Conservation (phyloP, 176 grass and related monocot species). For the Aegilops tauschii region DNA sequence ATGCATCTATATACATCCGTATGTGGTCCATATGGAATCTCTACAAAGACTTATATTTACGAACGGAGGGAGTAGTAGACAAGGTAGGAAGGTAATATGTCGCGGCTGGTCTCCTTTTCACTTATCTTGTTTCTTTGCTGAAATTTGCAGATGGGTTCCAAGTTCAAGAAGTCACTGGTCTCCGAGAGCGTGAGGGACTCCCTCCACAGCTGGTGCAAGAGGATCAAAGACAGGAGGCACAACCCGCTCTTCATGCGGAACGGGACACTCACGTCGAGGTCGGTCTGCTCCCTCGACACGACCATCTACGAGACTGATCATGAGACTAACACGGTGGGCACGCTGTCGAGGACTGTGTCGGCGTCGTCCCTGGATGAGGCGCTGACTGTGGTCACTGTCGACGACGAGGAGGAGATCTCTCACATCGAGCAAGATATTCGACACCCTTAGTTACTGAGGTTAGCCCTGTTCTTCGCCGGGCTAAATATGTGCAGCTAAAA, state of each 20-base stretch:
- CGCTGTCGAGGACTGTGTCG: slow-evolving; percentile 70
- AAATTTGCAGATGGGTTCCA: slow-evolving; percentile 78
- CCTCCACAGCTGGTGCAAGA: slow-evolving; percentile 88
- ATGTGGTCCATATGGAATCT: too few species aligned
- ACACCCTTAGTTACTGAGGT: not conserved
- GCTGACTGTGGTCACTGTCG: slow-evolving; percentile 27
- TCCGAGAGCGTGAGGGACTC: slow-evolving; percentile 84
- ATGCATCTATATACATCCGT: too few species aligned
- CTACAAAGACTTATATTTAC: too few species aligned
- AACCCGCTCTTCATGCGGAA: slow-evolving; percentile 35
- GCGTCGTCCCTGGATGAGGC: slow-evolving; percentile 62
- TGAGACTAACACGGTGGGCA: slow-evolving; percentile 74
- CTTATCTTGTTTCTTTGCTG: not conserved
- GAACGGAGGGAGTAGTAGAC: not conserved
- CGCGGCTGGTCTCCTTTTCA: not conserved
- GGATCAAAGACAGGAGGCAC: slow-evolving; percentile 65
- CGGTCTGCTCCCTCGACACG: slow-evolving; percentile 77
- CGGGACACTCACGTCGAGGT: slow-evolving; percentile 41
- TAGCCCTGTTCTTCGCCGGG: not conserved
- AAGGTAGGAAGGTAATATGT: not conserved
- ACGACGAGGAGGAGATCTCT: slow-evolving; percentile 31
- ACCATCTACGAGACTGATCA: slow-evolving; percentile 67
- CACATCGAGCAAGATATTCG: slow-evolving; percentile 23
- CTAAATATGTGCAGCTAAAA: not conserved
- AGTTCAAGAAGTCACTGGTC: slow-evolving; percentile 81